Percentiles rank a stretch among this genome's conserved stretches.
Evolutionary conservation across 305 asterid genomes (phyloP).

Genomic region (Solanum hybrid): DNA sequence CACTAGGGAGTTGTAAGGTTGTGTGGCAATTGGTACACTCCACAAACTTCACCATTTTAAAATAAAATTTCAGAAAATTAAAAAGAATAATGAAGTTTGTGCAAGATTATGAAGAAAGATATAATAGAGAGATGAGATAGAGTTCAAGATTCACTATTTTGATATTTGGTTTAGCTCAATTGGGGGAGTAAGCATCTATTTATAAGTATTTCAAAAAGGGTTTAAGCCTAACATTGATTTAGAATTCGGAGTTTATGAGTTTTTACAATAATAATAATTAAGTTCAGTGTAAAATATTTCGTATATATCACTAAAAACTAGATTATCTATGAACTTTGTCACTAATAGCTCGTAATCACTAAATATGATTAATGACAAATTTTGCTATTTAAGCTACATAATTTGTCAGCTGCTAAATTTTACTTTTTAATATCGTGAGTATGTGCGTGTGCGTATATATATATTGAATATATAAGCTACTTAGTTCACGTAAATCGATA

Average conservation of each 20-base stretch:
- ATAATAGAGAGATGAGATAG: not conserved
- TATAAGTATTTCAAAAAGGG: not conserved
- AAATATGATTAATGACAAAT: no score
- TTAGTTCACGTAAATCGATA: not conserved
- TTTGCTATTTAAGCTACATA: not conserved
- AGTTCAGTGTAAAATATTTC: not conserved
- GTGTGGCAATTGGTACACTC: conserved; percentile 73
- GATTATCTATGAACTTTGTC: not conserved
- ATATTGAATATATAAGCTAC: no score
- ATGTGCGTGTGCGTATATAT: not conserved
- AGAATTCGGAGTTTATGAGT: not conserved
- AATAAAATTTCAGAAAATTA: not conserved
- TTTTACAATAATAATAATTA: no score
- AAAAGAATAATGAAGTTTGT: not conserved
- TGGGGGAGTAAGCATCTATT: not conserved
- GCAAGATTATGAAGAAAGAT: not conserved
- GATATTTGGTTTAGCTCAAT: not conserved
- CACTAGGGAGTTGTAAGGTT: conserved; percentile 65
- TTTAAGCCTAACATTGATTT: not conserved
- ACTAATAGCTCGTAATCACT: not conserved
- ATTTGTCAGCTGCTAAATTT: not conserved
- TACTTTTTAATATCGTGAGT: no score
- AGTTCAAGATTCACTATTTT: not conserved
- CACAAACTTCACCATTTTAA: conserved; percentile 54
- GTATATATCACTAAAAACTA: not conserved